A percentile compares a stretch with the other conserved stretches of the same genome.
Evolutionary conservation across 192 early-diverging fungal species (phyloP).

Genomic region (Spizellomyces punctatus): DNA sequence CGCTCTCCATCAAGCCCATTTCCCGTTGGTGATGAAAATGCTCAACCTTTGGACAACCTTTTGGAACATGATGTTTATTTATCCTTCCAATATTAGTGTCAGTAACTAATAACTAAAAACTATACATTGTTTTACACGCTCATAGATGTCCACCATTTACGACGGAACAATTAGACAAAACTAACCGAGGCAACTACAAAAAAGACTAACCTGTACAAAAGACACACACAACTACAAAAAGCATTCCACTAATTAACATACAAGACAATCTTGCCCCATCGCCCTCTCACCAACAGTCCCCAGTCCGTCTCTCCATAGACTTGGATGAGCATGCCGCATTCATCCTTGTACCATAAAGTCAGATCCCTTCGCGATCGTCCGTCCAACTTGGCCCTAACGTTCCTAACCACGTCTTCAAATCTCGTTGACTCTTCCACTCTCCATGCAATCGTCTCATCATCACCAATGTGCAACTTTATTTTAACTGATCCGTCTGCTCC

Average conservation of each 20-base stretch:
- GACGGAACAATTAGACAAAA: too few relatives aligned
- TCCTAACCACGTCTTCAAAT: constrained; percentile 32
- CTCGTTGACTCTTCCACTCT: constrained; percentile 10
- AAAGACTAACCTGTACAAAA: too few relatives aligned
- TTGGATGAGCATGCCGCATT: constrained; percentile 29
- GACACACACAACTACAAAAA: too few relatives aligned
- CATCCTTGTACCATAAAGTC: constrained; percentile 42
- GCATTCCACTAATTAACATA: constrained; percentile 13
- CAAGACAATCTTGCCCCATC: constrained; percentile 25
- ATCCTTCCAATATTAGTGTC: too few relatives aligned
- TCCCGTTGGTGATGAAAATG: too few relatives aligned
- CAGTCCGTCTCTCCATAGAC: constrained; percentile 40
- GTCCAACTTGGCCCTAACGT: constrained; percentile 26
- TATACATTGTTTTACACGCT: too few relatives aligned
- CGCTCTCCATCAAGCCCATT: too few relatives aligned
- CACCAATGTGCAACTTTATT: constrained; percentile 31
- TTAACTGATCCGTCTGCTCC: background rate
- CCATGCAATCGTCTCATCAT: constrained; percentile 29
- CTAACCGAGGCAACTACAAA: too few relatives aligned
- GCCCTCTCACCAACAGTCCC: constrained; percentile 29
- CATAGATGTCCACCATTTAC: too few relatives aligned
- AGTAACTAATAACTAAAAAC: too few relatives aligned
- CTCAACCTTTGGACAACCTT: too few relatives aligned
- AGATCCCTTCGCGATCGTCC: background rate
- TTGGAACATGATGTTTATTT: too few relatives aligned